A percentile compares a stretch with the other conserved stretches of the same genome.
Conservation (phyloP, 345 rosid genomes). For the Anacardium occidentale region DNA sequence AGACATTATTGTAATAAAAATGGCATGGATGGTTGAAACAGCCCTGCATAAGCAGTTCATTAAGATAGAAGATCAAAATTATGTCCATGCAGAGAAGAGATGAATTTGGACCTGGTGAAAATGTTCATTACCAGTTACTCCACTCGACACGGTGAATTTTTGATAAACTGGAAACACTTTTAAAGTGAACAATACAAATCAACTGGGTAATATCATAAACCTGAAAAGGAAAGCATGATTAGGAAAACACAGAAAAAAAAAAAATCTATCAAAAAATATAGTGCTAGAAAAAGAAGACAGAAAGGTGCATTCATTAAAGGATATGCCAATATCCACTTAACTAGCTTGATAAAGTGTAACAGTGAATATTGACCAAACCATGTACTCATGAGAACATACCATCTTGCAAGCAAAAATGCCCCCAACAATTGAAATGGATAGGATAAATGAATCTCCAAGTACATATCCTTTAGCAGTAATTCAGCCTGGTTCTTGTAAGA, state of each 20-base stretch:
- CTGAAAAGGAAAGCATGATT: constrained; percentile 30
- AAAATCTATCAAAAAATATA: background rate
- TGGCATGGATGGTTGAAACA: constrained; percentile 63
- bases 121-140: constrained; percentile 56
- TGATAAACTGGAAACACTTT: constrained; percentile 51
- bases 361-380: background rate
- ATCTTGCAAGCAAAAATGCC: constrained; percentile 55
- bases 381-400: constrained; percentile 33
- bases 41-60: constrained; percentile 41
- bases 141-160: constrained; percentile 55
- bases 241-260: background rate
- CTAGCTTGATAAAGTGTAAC: background rate
- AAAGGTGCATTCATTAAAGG: too few species aligned
- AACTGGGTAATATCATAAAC: constrained; percentile 59
- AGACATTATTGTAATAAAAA: constrained; percentile 50
- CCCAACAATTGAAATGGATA: constrained; percentile 54
- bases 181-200: constrained; percentile 51
- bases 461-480: constrained; percentile 51
- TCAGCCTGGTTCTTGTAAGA: constrained; percentile 56
- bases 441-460: constrained; percentile 51
- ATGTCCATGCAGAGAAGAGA: background rate
- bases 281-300: too few species aligned
- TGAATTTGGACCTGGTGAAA: background rate
- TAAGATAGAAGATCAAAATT: background rate
- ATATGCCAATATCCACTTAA: constrained; percentile 1